These are phyloP conservation scores for Nakazawaea siamensis DNA, from an alignment of 805 yeast genomes.

Conservation along the genomic window DNA sequence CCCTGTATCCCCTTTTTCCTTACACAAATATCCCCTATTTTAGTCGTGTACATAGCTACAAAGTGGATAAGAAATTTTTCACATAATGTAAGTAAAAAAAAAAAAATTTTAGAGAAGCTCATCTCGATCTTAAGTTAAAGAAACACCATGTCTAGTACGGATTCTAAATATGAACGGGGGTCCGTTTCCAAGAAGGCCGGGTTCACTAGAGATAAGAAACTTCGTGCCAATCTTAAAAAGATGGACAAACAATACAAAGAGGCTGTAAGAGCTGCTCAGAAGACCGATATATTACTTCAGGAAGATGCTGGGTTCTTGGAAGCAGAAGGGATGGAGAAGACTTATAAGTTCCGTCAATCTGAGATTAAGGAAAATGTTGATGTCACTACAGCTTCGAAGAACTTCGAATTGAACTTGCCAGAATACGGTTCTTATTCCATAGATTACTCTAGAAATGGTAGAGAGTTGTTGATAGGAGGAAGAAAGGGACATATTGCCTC, in stretches of 20 bases:
- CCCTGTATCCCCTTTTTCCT: no score
- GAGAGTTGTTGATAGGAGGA: conserved; percentile 80
- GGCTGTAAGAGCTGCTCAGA: conserved; percentile 77
- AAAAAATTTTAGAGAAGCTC: no score
- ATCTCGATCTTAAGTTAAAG: no score
- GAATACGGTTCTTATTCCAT: conserved; percentile 82
- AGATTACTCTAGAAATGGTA: conserved; percentile 83
- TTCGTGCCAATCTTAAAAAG: conserved; percentile 58
- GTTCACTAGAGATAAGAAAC: conserved; percentile 46
- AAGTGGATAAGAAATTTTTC: no score
- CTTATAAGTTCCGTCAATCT: conserved; percentile 74
- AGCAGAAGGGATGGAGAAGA: conserved; percentile 93
- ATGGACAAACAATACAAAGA: conserved; percentile 66
- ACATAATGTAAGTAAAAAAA: no score
- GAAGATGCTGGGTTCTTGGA: conserved; percentile 85
- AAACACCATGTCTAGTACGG: no score
- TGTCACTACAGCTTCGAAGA: conserved; percentile 62
- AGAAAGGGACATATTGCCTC: conserved; percentile 91
- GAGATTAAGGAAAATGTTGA: conserved; percentile 77
- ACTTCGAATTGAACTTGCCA: conserved; percentile 60
- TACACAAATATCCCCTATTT: no score
- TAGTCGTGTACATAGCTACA: no score
- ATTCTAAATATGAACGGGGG: conserved; percentile 22
- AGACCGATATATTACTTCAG: conserved; percentile 75
- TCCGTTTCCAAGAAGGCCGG: conserved; percentile 17